phyloP scores from a whole-genome alignment of 2,329 filamentous ascomycete genomes.

The Rutstroemia sp. region DNA sequence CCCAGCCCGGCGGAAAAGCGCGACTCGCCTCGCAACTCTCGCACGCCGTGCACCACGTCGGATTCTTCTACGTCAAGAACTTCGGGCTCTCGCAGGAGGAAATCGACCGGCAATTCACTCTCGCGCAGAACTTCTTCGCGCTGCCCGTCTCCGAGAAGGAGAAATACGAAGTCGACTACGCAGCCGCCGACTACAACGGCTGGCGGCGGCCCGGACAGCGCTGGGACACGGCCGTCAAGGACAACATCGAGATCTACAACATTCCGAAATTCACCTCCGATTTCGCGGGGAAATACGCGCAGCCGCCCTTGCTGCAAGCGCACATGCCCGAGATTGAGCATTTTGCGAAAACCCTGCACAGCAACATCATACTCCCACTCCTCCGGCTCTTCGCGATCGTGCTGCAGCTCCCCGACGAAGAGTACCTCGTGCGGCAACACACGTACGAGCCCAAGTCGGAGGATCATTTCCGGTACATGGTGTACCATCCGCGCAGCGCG shows the following conservation, averaged over 20 bases:
- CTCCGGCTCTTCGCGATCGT: slow-evolving; percentile 54
- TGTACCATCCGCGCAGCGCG: slow-evolving; percentile 42
- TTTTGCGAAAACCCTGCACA: slow-evolving; percentile 41
- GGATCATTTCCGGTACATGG: slow-evolving; percentile 57
- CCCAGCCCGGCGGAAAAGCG: slow-evolving; percentile 42
- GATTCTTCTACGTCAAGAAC: slow-evolving; percentile 58
- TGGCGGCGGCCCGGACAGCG: slow-evolving; percentile 40
- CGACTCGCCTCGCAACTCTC: slow-evolving; percentile 43
- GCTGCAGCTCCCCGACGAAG: slow-evolving; percentile 51
- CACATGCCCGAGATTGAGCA: slow-evolving; percentile 47
- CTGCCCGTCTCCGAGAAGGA: slow-evolving; percentile 51
- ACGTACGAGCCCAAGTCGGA: slow-evolving; percentile 51
- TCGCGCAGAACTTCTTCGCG: slow-evolving; percentile 51
- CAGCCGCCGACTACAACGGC: slow-evolving; percentile 49
- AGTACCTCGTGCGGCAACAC: slow-evolving; percentile 48
- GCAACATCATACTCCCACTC: slow-evolving; percentile 48
- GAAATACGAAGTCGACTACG: slow-evolving; percentile 45
- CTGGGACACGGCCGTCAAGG: slow-evolving; percentile 23
- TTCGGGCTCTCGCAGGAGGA: slow-evolving; percentile 54
- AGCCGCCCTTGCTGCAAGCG: slow-evolving; percentile 41
- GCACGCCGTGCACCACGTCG: slow-evolving; percentile 42
- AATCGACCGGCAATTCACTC: slow-evolving; percentile 53
- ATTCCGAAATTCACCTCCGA: slow-evolving; percentile 48
- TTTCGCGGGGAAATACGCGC: slow-evolving; percentile 34
- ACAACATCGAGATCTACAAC: slow-evolving; percentile 54